Conservation (phyloP, 2,329 filamentous ascomycete species). For the Pseudogymnoascus destructans region DNA sequence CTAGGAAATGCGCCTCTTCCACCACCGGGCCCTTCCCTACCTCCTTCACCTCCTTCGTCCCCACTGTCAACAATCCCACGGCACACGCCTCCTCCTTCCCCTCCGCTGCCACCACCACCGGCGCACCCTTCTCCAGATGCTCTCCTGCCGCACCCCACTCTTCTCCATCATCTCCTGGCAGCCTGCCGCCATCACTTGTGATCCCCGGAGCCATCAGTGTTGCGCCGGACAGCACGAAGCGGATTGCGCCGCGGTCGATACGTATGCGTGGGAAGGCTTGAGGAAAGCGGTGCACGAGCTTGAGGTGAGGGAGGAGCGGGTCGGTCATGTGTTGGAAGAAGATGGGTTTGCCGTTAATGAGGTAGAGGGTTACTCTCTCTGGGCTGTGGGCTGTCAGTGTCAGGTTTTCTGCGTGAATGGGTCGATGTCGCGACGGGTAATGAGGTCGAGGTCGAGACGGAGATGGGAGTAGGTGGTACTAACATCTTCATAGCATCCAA, state of each 20-base stretch:
- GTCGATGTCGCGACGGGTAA: background rate
- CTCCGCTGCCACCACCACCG: constrained; percentile 83
- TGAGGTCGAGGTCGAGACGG: background rate
- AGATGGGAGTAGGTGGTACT: background rate
- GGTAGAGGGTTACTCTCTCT: constrained; percentile 80
- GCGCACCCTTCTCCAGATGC: constrained; percentile 66
- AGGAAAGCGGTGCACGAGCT: constrained; percentile 82
- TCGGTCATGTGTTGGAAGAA: constrained; percentile 77
- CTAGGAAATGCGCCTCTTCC: constrained; percentile 85
- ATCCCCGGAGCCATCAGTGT: constrained; percentile 93
- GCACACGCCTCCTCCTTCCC: constrained; percentile 87
- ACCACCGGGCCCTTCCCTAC: constrained; percentile 92
- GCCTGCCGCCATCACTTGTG: constrained; percentile 66
- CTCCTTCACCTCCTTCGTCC: constrained; percentile 83
- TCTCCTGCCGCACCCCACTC: constrained; percentile 34
- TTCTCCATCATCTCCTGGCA: constrained; percentile 41
- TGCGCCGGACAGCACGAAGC: constrained; percentile 86
- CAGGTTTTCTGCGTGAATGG: background rate
- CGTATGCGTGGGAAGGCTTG: constrained; percentile 69
- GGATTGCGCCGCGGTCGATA: constrained; percentile 90
- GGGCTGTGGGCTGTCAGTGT: constrained; percentile 36
- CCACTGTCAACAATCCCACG: constrained; percentile 69
- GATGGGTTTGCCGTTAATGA: constrained; percentile 61
- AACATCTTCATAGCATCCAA: constrained; percentile 80
- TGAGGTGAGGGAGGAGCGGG: constrained; percentile 73